Evolutionary conservation across 768 basidiomycete species (phyloP).

Genomic region (Leccinellum rugosiceps): DNA sequence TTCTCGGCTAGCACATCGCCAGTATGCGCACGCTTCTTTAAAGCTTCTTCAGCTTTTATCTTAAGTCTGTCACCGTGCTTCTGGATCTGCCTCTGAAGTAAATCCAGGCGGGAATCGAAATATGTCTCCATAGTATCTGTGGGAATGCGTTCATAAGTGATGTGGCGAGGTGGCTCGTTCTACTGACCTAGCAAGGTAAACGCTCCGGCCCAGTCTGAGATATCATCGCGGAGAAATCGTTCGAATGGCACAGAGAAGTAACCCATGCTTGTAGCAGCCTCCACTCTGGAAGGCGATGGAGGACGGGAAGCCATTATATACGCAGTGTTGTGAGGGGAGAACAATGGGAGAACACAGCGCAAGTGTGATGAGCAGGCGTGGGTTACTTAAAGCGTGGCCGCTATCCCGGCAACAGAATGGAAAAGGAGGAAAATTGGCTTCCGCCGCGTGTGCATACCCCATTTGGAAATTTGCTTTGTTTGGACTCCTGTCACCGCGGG

Average conservation of each 20-base stretch:
- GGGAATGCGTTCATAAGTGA: not conserved
- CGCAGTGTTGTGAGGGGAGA: conserved; percentile 1
- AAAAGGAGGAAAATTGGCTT: not conserved
- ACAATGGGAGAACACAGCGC: conserved; percentile 12
- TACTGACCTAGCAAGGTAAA: conserved; percentile 80
- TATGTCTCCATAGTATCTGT: conserved; percentile 93
- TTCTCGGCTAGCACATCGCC: conserved; percentile 71
- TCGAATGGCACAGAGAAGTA: conserved; percentile 73
- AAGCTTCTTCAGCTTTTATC: conserved; percentile 74
- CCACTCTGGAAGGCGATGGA: conserved; percentile 36
- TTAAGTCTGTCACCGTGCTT: conserved; percentile 85
- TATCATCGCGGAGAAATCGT: conserved; percentile 70
- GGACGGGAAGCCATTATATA: conserved; percentile 36
- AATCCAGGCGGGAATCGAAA: conserved; percentile 86
- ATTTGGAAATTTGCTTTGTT: not conserved
- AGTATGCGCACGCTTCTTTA: conserved; percentile 56
- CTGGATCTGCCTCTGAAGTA: conserved; percentile 79
- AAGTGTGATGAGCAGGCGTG: conserved; percentile 2
- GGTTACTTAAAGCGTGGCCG: conserved; percentile 5
- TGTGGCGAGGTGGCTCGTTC: not conserved
- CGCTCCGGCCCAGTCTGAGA: conserved; percentile 73
- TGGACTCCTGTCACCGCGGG: not conserved
- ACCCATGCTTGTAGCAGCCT: conserved; percentile 36
- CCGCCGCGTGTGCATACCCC: not conserved
- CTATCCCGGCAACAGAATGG: not conserved